phyloP scores from a whole-genome alignment of 2,329 filamentous ascomycete genomes.

The Periconia macrospinosa region DNA sequence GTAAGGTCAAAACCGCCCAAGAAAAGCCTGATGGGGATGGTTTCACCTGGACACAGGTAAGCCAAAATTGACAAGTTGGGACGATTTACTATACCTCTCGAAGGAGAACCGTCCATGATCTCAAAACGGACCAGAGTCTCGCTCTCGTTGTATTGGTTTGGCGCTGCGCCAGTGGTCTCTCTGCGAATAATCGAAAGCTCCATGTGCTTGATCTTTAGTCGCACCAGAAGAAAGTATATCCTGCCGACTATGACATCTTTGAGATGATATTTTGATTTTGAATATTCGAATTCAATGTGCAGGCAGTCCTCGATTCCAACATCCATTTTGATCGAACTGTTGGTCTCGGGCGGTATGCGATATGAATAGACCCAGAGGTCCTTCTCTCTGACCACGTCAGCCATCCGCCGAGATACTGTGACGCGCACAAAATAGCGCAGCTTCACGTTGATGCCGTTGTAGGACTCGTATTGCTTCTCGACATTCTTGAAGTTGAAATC shows the following conservation, averaged over 20 bases:
- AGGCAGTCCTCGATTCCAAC: conserved; percentile 98
- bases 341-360: conserved; percentile 96
- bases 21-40: conserved; percentile 95
- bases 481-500: conserved; percentile 99
- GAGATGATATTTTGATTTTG: conserved; percentile 97
- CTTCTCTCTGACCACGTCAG: conserved; percentile 97
- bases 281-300: conserved; percentile 99
- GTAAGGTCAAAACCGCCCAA: conserved; percentile 96
- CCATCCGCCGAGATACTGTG: conserved; percentile 94
- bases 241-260: conserved; percentile 98
- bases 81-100: conserved; percentile 66
- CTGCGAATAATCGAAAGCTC: conserved; percentile 95
- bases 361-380: conserved; percentile 99
- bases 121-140: conserved; percentile 97
- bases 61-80: not conserved
- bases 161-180: conserved; percentile 93
- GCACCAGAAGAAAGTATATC: conserved; percentile 96
- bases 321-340: conserved; percentile 99
- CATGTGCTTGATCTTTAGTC: conserved; percentile 99
- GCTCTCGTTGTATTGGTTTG: conserved; percentile 99
- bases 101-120: conserved; percentile 99
- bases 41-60: conserved; percentile 62
- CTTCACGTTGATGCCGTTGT: conserved; percentile 99
- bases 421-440: conserved; percentile 97
- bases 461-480: conserved; percentile 99